Evolutionary conservation across 345 rosid species (phyloP).

Genomic region (Citrus maxima): DNA sequence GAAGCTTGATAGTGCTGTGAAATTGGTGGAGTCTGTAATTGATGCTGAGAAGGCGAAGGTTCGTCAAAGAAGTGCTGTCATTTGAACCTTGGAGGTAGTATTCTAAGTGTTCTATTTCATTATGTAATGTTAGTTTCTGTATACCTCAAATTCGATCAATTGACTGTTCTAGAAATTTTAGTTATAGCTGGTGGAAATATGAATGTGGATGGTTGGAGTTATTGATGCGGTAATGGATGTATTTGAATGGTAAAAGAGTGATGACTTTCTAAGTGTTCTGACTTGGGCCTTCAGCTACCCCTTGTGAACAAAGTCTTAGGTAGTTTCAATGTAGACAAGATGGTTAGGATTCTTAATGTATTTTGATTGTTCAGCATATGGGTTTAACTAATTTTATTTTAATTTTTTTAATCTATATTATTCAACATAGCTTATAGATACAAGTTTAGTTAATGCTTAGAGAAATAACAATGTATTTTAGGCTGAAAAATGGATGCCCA

Average conservation of each 20-base stretch:
- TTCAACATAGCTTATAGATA: background rate
- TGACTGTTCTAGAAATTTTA: background rate
- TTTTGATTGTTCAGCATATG: background rate
- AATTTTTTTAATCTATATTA: background rate
- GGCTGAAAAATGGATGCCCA: no score
- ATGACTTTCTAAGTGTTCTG: background rate
- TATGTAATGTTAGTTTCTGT: background rate
- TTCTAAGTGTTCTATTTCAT: background rate
- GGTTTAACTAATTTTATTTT: background rate
- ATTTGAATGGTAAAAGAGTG: background rate
- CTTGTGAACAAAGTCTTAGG: background rate
- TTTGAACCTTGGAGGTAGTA: slow-evolving; percentile 31
- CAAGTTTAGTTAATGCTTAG: background rate
- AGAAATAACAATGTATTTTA: background rate
- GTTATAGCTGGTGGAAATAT: background rate
- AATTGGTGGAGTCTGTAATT: slow-evolving; percentile 60
- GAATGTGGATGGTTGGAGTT: background rate
- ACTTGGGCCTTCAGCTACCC: background rate
- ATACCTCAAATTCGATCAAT: background rate
- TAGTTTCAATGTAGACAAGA: background rate
- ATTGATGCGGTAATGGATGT: background rate
- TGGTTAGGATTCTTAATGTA: background rate
- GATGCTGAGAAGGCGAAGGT: slow-evolving; percentile 96
- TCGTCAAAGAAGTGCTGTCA: slow-evolving; percentile 53
- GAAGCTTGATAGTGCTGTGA: slow-evolving; percentile 69